Conservation (phyloP, 2,329 filamentous ascomycete genomes). For the Aspergillus caelatus region DNA sequence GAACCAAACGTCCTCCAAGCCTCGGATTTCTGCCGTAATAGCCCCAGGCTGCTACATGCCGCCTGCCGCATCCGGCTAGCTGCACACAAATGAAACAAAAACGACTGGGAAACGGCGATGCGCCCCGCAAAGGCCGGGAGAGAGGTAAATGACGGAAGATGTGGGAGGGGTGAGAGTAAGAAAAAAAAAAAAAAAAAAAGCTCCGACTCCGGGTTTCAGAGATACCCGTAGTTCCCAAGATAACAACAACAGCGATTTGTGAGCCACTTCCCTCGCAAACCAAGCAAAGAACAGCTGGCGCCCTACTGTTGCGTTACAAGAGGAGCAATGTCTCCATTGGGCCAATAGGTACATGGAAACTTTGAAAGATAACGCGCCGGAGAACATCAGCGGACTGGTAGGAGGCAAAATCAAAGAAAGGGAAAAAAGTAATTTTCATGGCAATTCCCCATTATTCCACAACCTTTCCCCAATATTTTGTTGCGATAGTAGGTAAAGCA, state of each 20-base stretch:
- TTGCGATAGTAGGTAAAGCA: conserved; percentile 6
- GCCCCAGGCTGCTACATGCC: conserved; percentile 30
- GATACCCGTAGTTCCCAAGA: neutral
- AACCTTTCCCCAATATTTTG: conserved; percentile 2
- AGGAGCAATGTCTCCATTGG: conserved; percentile 31
- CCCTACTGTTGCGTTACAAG: conserved; percentile 27
- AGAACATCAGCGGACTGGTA: neutral
- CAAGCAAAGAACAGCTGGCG: conserved; percentile 5
- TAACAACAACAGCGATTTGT: conserved; percentile 9
- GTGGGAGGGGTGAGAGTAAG: neutral
- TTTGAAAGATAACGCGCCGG: neutral
- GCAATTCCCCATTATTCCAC: conserved; percentile 9
- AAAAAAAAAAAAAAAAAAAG: conserved; percentile 3
- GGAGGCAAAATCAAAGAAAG: neutral
- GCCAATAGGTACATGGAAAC: conserved; percentile 33
- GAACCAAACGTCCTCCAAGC: conserved; percentile 31
- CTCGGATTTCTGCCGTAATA: conserved; percentile 25
- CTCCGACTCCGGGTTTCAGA: neutral
- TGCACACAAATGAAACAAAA: conserved; percentile 24
- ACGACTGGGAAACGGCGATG: neutral
- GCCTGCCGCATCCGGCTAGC: conserved; percentile 26
- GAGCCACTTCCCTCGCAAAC: conserved; percentile 16
- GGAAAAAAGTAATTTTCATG: neutral
- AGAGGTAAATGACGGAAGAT: conserved; percentile 1
- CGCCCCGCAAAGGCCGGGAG: conserved; percentile 9